Evolutionary conservation across 495 filamentous ascomycete species (phyloP), one percentile per base, ranked within the genome.

Genomic region (Hypoxylon subgilvum): DNA sequence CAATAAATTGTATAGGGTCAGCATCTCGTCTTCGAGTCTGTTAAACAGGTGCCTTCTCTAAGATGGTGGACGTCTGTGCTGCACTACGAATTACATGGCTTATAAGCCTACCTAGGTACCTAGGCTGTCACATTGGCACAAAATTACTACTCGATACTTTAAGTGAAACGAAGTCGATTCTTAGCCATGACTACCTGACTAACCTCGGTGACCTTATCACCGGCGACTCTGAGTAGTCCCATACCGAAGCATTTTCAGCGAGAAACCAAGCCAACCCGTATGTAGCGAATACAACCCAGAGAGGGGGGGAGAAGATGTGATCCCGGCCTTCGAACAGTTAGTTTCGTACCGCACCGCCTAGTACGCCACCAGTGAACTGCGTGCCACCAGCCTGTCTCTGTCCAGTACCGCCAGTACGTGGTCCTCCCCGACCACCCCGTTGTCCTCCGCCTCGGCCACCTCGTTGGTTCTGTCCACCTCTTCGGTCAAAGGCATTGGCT

Each of bases 401-500:
- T 14, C 74, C 61, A 52, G 76, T 78, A 57, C 71, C 82, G 7
- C 81, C 80, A 2, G 72, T 69, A 40, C 82, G 69, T 12, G 78
- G 70, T 48, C 90, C 89, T 51, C 89, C 86, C 54, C 91, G 79
- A 27, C 87, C 86, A 19, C 84, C 82, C 48, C 90, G 81, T 21
- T 79, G 75, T 25, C 86, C 84, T 16, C 86, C 86, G 19, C 86
- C 79, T 28, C 85, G 79, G 52, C 91, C 86, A 54, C 91, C 90
- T 45, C 90, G 83, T 68, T 84, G 84, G 62, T 88, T 86, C 58
- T 85, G 81, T 61, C 87, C 89, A 55, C 88, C 88, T 74, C 92
- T 87, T 69, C 91, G 78, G 80, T 95, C 91, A 73, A 96, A 96
- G 45, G 93, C 93, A 68, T 96, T 96, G 38, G 92, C 86, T 62